Percentiles rank a stretch among this genome's conserved stretches.
These are phyloP conservation scores for Sparassis latifolia DNA, from an alignment of 1,284 basidiomycete species.

Conservation along the genomic window DNA sequence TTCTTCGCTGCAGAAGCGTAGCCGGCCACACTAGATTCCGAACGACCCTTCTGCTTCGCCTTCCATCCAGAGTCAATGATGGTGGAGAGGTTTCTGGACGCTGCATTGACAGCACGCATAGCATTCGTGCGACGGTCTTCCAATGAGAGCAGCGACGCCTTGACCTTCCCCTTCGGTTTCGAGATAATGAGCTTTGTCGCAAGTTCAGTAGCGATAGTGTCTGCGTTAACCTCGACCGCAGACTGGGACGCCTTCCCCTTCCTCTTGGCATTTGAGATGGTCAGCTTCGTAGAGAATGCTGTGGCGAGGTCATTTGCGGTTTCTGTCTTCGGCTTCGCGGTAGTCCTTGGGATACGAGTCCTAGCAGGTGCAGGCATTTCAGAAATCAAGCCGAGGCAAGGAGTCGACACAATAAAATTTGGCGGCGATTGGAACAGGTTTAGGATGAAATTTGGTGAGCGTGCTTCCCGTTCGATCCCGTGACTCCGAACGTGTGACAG, in stretches of 20 bases:
- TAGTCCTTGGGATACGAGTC: no score
- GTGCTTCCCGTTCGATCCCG: no score
- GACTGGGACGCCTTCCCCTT: constrained; percentile 8
- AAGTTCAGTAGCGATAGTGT: constrained; percentile 18
- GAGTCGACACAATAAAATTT: no score
- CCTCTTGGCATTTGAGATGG: constrained; percentile 14
- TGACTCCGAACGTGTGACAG: no score
- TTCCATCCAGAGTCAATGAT: constrained; percentile 57
- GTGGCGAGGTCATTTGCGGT: constrained; percentile 17
- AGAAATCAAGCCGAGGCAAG: no score
- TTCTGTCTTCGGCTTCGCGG: no score
- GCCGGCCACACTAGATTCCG: constrained; percentile 22
- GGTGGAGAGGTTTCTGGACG: constrained; percentile 49
- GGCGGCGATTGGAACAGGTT: no score
- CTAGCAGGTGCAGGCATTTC: no score
- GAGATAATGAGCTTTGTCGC: constrained; percentile 19
- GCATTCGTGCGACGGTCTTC: constrained; percentile 26
- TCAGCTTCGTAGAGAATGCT: constrained; percentile 16
- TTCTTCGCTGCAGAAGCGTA: constrained; percentile 24
- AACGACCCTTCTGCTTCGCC: constrained; percentile 17
- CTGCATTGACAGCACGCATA: constrained; percentile 58
- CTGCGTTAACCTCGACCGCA: constrained; percentile 1
- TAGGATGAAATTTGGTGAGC: no score
- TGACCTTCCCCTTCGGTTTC: constrained; percentile 14
- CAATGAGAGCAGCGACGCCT: neutral